A percentile compares a stretch with the other conserved stretches of the same genome.
phyloP scores from a whole-genome alignment of 2,329 filamentous ascomycete species.

The Aureobasidium mangrovei region DNA sequence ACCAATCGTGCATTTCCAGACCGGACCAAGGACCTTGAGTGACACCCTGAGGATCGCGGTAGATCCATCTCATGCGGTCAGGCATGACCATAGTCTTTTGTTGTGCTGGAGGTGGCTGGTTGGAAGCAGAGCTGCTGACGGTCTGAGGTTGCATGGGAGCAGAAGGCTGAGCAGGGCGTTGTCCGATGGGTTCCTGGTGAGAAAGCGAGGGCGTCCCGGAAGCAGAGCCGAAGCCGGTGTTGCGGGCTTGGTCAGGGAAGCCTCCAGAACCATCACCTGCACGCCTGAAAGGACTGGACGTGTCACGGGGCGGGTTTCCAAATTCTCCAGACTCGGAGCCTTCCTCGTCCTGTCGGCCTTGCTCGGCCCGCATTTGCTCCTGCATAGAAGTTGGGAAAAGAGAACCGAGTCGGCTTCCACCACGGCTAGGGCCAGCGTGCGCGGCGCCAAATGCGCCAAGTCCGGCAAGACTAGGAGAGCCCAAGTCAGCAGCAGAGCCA shows the following conservation, averaged over 20 bases:
- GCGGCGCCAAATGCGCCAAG: conserved; percentile 54
- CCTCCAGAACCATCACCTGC: conserved; percentile 17
- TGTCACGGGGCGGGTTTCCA: conserved; percentile 32
- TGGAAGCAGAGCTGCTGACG: conserved; percentile 46
- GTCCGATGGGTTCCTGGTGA: conserved; percentile 12
- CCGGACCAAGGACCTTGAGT: conserved; percentile 93
- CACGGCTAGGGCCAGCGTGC: conserved; percentile 38
- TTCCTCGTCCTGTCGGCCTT: conserved; percentile 49
- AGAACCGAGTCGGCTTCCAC: conserved; percentile 67
- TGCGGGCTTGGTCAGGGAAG: conserved; percentile 12
- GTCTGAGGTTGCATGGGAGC: conserved; percentile 25
- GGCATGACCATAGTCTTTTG: conserved; percentile 97
- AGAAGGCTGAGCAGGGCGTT: conserved; percentile 11
- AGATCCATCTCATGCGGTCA: conserved; percentile 97
- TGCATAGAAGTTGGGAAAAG: conserved; percentile 86
- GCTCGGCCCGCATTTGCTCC: conserved; percentile 67
- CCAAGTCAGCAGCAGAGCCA: conserved; percentile 68
- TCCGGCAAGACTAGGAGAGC: conserved; percentile 62
- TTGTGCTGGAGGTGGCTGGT: conserved; percentile 59
- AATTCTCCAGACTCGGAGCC: conserved; percentile 23
- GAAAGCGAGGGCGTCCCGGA: neutral
- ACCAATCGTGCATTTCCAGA: conserved; percentile 99
- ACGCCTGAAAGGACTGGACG: conserved; percentile 46
- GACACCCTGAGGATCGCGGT: conserved; percentile 85
- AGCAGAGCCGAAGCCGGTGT: conserved; percentile 7